These are phyloP conservation scores for Beauveria sp. DNA, from an alignment of 2,329 filamentous ascomycete species.

Conservation along the genomic window DNA sequence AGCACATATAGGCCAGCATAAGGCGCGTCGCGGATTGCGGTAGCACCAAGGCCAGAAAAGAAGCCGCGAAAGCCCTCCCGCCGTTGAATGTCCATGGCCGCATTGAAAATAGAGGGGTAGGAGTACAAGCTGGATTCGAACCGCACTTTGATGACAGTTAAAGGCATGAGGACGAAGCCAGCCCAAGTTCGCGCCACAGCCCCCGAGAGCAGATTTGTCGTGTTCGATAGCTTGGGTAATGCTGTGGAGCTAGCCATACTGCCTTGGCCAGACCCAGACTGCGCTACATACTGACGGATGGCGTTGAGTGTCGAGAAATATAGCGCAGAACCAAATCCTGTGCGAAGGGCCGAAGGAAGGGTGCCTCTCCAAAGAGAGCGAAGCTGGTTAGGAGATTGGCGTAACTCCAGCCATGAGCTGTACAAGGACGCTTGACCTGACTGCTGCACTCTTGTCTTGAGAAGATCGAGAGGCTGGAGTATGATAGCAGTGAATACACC, in stretches of 20 bases:
- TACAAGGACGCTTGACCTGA: slow-evolving; percentile 61
- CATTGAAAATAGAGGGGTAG: slow-evolving; percentile 68
- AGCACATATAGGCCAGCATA: slow-evolving; percentile 93
- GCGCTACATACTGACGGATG: slow-evolving; percentile 53
- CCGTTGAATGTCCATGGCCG: slow-evolving; percentile 64
- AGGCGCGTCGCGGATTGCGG: slow-evolving; percentile 86
- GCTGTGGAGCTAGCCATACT: slow-evolving; percentile 49
- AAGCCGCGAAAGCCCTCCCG: slow-evolving; percentile 74
- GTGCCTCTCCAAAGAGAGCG: slow-evolving; percentile 86
- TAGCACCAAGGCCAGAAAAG: slow-evolving; percentile 90
- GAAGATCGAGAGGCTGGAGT: slow-evolving; percentile 87
- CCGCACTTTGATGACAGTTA: slow-evolving; percentile 93
- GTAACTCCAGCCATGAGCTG: slow-evolving; percentile 27
- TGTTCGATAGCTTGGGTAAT: slow-evolving; percentile 74
- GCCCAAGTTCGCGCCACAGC: slow-evolving; percentile 77
- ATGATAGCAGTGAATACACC: slow-evolving; percentile 83
- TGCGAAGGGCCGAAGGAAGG: slow-evolving; percentile 84
- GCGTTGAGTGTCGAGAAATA: slow-evolving; percentile 89
- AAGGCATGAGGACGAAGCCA: slow-evolving; percentile 87
- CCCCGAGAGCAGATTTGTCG: slow-evolving; percentile 78
- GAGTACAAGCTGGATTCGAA: slow-evolving; percentile 85
- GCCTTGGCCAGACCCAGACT: slow-evolving; percentile 17
- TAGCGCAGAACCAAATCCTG: slow-evolving; percentile 83
- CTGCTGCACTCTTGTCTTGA: slow-evolving; percentile 95
- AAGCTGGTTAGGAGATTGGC: slow-evolving; percentile 53